Evolutionary conservation across 2,329 filamentous ascomycete species (phyloP).

Genomic region (Xylaria sp.): DNA sequence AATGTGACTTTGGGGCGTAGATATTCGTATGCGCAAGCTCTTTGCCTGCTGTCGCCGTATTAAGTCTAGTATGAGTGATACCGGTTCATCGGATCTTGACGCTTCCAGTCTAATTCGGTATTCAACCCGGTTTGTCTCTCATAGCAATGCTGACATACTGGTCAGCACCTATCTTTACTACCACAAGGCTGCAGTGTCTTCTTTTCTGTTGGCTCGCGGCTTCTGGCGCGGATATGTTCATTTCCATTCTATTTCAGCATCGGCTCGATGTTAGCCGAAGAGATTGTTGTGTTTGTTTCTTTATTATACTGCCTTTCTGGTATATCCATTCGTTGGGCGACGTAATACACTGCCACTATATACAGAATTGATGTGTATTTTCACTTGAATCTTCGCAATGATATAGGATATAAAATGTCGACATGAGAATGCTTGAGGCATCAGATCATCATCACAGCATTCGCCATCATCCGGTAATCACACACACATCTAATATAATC

Average conservation of each 20-base stretch:
- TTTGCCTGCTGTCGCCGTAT: background rate
- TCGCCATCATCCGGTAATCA: background rate
- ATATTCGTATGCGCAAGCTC: background rate
- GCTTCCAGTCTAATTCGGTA: conserved; percentile 22
- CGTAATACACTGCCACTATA: conserved; percentile 13
- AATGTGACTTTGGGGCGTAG: conserved; percentile 7
- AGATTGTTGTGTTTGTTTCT: conserved; percentile 1
- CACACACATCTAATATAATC: background rate
- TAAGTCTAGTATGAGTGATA: conserved; percentile 12
- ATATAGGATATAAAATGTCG: conserved; percentile 1
- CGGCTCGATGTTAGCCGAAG: conserved; percentile 18
- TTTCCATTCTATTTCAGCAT: conserved; percentile 25
- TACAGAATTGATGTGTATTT: background rate
- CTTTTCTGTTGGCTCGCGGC: background rate
- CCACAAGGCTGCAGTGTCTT: conserved; percentile 8
- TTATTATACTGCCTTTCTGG: background rate
- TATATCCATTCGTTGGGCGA: background rate
- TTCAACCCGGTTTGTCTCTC: background rate
- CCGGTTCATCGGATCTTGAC: conserved; percentile 18
- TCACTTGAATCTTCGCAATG: background rate
- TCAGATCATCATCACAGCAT: conserved; percentile 12
- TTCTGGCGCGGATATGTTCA: background rate
- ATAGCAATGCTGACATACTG: background rate
- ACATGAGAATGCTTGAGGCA: background rate
- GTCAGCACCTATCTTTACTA: background rate